phyloP scores from a whole-genome alignment of 371 early-diverging fungal species.

The Blastocladiella emersonii region DNA sequence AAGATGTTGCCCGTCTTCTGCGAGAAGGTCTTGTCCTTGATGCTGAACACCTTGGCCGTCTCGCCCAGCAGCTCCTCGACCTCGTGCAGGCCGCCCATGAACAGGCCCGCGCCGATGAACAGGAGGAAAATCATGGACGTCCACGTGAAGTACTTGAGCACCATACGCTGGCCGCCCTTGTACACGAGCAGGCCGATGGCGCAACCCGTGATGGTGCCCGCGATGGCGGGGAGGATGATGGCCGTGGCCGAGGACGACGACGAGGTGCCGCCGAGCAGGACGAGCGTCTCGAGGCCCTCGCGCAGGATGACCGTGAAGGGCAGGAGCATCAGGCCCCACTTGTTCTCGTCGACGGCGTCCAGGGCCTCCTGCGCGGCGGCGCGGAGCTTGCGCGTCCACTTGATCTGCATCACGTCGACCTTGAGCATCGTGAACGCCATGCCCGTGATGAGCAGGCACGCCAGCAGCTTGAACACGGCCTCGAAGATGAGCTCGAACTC shows the following conservation, averaged over 20 bases:
- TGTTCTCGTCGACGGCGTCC: neutral
- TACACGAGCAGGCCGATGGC: neutral
- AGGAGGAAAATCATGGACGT: neutral
- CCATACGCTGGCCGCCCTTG: neutral
- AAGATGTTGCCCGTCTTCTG: neutral
- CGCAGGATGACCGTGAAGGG: constrained; percentile 1
- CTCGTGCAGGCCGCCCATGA: neutral
- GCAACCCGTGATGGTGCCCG: neutral
- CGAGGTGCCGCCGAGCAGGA: constrained; percentile 2
- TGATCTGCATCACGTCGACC: neutral
- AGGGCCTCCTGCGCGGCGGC: neutral
- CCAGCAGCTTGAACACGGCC: neutral
- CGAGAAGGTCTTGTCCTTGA: neutral
- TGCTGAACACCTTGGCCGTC: neutral
- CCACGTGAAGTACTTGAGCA: neutral
- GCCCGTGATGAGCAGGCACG: neutral
- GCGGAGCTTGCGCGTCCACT: constrained; percentile 1
- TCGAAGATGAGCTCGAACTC: neutral
- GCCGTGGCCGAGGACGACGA: neutral
- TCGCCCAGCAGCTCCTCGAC: neutral
- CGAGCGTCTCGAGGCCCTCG: neutral
- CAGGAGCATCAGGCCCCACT: neutral
- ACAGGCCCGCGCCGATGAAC: constrained; percentile 1
- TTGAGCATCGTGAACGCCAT: constrained; percentile 3
- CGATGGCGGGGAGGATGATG: neutral